Conservation (phyloP, 352 stramenopile genomes). For the Globisporangium okanoganense region DNA sequence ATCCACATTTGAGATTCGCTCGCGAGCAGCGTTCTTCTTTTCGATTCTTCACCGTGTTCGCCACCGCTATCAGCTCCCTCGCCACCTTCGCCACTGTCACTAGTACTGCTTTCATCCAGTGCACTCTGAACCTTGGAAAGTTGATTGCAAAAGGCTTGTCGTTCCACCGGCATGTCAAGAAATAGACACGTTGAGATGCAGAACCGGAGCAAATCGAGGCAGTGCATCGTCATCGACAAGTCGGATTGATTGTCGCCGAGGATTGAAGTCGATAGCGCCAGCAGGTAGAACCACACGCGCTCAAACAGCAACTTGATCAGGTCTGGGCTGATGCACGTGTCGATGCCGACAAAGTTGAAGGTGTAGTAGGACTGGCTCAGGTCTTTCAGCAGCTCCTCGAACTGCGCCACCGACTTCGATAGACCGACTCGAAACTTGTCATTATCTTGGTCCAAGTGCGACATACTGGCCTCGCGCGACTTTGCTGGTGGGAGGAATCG, state of each 20-base stretch:
- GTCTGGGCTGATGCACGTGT: constrained; percentile 85
- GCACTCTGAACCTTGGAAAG: constrained; percentile 69
- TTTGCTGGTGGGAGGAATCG: constrained; percentile 41
- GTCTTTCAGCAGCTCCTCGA: constrained; percentile 84
- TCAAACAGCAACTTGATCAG: constrained; percentile 92
- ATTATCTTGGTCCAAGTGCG: constrained; percentile 52
- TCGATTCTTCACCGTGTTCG: neutral
- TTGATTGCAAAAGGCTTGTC: constrained; percentile 74
- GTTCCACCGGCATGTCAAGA: constrained; percentile 68
- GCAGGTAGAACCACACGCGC: constrained; percentile 94
- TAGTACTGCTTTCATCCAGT: constrained; percentile 30
- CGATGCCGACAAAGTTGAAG: constrained; percentile 91
- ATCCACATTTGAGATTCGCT: constrained; percentile 35
- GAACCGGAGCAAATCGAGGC: constrained; percentile 75
- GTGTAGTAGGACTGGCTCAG: constrained; percentile 72
- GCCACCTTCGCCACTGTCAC: neutral
- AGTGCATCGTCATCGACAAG: constrained; percentile 75
- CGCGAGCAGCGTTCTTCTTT: neutral
- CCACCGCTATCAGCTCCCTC: neutral
- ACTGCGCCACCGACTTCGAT: constrained; percentile 73
- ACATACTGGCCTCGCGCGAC: constrained; percentile 39
- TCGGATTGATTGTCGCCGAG: constrained; percentile 75
- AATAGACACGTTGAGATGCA: constrained; percentile 84
- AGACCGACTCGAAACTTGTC: constrained; percentile 74
- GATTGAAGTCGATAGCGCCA: constrained; percentile 83